Evolutionary conservation across 495 filamentous ascomycete genomes (phyloP).

Genomic region (Penicillium malachiteum): DNA sequence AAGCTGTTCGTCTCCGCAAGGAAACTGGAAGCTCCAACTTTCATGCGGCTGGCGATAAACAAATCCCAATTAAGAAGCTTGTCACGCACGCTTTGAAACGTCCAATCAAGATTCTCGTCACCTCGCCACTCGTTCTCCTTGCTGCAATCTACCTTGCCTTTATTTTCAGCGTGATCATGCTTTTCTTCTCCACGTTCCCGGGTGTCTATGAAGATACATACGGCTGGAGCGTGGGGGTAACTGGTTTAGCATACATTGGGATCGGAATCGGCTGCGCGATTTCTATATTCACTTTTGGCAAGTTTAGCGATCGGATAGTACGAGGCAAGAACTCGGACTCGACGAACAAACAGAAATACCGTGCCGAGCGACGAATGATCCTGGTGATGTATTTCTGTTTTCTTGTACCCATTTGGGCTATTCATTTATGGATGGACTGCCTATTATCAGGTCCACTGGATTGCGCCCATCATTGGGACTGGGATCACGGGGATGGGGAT

Average conservation of each 20-base stretch:
- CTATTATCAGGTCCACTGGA: constrained; percentile 50
- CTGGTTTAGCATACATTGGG: constrained; percentile 12
- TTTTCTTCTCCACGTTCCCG: constrained; percentile 60
- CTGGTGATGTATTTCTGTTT: constrained; percentile 5
- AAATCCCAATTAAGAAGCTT: constrained; percentile 4
- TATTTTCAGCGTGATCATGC: constrained; percentile 59
- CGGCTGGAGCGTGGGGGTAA: constrained; percentile 31
- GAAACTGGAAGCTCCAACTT: constrained; percentile 1
- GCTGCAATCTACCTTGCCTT: constrained; percentile 59
- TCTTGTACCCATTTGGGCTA: constrained; percentile 51
- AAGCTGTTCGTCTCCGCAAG: neutral
- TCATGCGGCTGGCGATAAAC: neutral
- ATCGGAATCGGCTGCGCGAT: constrained; percentile 6
- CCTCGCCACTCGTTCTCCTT: constrained; percentile 60
- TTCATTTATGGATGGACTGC: constrained; percentile 67
- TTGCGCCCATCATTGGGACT: constrained; percentile 46
- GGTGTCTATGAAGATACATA: constrained; percentile 50
- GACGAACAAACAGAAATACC: neutral
- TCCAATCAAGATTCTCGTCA: constrained; percentile 23
- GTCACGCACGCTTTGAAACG: constrained; percentile 1
- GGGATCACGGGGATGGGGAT: constrained; percentile 52
- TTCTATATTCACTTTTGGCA: neutral
- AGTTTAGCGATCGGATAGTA: neutral
- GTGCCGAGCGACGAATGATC: constrained; percentile 3
- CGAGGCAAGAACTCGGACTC: neutral